Evolutionary conservation across 108 stramenopile genomes (phyloP).

Genomic region (Skeletonema menzelii): DNA sequence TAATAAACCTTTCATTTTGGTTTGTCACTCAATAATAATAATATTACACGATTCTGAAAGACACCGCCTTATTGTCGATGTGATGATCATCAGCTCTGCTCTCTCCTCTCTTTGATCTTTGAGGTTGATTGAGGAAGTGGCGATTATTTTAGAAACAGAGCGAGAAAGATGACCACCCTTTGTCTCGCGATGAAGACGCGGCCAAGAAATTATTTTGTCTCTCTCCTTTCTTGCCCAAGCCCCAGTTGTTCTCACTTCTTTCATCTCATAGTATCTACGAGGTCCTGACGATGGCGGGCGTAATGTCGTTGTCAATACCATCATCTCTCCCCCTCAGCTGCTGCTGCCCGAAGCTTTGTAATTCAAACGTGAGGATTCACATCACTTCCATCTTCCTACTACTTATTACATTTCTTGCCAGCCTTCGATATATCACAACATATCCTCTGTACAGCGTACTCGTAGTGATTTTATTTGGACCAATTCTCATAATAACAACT

Average conservation of each 20-base stretch:
- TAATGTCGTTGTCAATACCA: background rate
- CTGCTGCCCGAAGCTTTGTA: background rate
- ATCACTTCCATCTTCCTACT: background rate
- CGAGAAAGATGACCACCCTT: too few relatives aligned
- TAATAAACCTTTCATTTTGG: background rate
- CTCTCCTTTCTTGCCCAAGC: too few relatives aligned
- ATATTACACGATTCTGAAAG: too few relatives aligned
- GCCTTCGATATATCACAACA: background rate
- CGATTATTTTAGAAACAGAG: too few relatives aligned
- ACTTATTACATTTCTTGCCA: background rate
- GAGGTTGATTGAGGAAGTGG: background rate
- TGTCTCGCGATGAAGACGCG: too few relatives aligned
- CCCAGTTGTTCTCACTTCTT: too few relatives aligned
- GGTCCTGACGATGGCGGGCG: background rate
- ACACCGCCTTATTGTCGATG: too few relatives aligned
- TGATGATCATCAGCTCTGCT: too few relatives aligned
- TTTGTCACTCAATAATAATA: too few relatives aligned
- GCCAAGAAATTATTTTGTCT: too few relatives aligned
- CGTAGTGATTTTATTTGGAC: background rate
- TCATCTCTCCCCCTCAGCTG: background rate
- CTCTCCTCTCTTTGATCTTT: too few relatives aligned
- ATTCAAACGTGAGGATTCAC: background rate
- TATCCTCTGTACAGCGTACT: constrained; percentile 1
- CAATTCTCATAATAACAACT: background rate
- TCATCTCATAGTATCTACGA: too few relatives aligned